Evolutionary conservation across 2,329 filamentous ascomycete genomes (phyloP).

Genomic region (Aureobasidium musti): DNA sequence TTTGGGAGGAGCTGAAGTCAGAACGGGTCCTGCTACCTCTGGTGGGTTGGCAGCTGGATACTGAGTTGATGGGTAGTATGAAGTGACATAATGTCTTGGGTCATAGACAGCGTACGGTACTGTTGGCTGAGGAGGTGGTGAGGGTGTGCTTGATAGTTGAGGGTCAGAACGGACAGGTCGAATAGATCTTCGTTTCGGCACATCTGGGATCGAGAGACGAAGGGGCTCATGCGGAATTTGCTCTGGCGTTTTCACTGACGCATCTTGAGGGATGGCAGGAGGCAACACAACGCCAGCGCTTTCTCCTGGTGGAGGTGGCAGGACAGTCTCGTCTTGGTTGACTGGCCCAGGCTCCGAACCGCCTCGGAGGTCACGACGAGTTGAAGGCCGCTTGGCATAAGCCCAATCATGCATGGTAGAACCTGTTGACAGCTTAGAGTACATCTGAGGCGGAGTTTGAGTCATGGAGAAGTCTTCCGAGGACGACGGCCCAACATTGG

Average conservation of each 20-base stretch:
- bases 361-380: slow-evolving; percentile 1
- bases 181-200: neutral
- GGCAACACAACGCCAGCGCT: neutral
- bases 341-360: slow-evolving; percentile 7
- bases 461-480: slow-evolving; percentile 19
- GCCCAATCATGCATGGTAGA: slow-evolving; percentile 17
- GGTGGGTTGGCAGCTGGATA: neutral
- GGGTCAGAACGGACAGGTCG: slow-evolving; percentile 15
- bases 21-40: neutral
- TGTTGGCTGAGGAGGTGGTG: neutral
- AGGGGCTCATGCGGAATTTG: neutral
- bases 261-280: slow-evolving; percentile 14
- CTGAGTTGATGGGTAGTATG: neutral
- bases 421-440: neutral
- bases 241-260: slow-evolving; percentile 17
- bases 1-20: neutral
- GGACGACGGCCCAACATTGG: neutral
- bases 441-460: slow-evolving; percentile 25
- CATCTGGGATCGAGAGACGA: slow-evolving; percentile 1
- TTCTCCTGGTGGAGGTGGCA: slow-evolving; percentile 2
- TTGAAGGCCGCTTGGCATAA: neutral
- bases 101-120: neutral
- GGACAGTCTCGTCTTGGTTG: neutral
- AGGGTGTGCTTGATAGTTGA: slow-evolving; percentile 1
- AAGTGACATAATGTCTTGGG: slow-evolving; percentile 1